Evolutionary conservation across 768 basidiomycete species (phyloP), one percentile per base, ranked within the genome.

Genomic region (Galerina sulciceps): DNA sequence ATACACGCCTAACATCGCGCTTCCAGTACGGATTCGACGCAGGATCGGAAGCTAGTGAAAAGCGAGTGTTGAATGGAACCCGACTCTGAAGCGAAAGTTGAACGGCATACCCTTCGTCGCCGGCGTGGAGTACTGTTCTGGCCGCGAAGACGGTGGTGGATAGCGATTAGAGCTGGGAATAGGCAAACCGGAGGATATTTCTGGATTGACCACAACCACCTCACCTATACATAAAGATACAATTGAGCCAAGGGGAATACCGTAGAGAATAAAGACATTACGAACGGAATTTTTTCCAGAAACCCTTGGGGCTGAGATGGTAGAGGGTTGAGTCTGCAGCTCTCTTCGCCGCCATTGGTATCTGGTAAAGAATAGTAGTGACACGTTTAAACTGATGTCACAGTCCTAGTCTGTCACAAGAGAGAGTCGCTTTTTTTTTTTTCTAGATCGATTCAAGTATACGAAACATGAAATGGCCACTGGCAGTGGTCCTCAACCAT

Each of bases 261-360:
- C 5, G 26, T 17, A 31, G 20, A 43, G n/a, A 17, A 53, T 17
- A 41, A 26, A 37, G 10, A 10, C 42, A 2, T 34, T 38, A 81
- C 93, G 59, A 66, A 94, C 94, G 86, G 70, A 97, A 94, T 79
- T 91, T 94, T 85, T 96, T 96, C 95, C 95, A 96, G 73, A 96
- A 96, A 9, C 95, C 94, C 74, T 89, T 87, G 22, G 91, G 88
- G 67, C 85, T 86, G 66, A 94, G 84, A 71, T 97, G 95, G 75
- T 97, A 97, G 44, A 94, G 82, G 2, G 92, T 95, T 37, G 90
- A 88, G 69, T 97, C 93, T 63, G 93, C 92, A 26, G 81, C 86
- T 76, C 87, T 93, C 79, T 85, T 90, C 60, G 83, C 82, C 57
- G 90, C 86, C 88, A 90, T 90, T 72, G 72, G 64, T 62, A 56